Conservation (phyloP, 208 protist species). For the Jaenimonas drosophilae region DNA sequence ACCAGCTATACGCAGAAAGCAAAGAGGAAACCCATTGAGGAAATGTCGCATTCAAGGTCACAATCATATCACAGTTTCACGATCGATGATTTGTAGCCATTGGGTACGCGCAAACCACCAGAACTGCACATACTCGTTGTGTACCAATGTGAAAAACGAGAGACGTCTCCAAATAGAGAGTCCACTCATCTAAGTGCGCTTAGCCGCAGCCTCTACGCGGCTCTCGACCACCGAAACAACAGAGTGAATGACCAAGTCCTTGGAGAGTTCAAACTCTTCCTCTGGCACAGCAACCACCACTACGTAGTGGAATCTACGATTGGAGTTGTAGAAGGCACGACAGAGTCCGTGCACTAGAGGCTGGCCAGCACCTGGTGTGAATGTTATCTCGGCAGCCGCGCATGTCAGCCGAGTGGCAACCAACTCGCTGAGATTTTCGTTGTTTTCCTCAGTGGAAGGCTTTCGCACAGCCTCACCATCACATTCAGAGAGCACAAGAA, state of each 20-base stretch:
- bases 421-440: slow-evolving; percentile 19
- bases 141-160: background rate
- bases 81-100: no score
- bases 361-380: slow-evolving; percentile 39
- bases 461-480: slow-evolving; percentile 1
- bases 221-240: slow-evolving; percentile 60
- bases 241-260: slow-evolving; percentile 58
- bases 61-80: no score
- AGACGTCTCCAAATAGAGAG: slow-evolving; percentile 4
- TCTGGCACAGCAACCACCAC: slow-evolving; percentile 63
- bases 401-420: slow-evolving; percentile 40
- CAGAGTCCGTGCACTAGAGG: slow-evolving; percentile 61
- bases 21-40: no score
- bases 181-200: slow-evolving; percentile 17
- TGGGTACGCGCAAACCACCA: no score
- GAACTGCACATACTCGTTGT: no score
- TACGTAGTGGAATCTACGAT: slow-evolving; percentile 67
- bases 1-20: no score
- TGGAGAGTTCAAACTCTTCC: slow-evolving; percentile 49
- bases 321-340: slow-evolving; percentile 74
- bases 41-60: no score
- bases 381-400: slow-evolving; percentile 65
- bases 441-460: slow-evolving; percentile 2
- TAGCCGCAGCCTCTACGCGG: slow-evolving; percentile 55
- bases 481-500: slow-evolving; percentile 30